These are phyloP conservation scores for Daldinia sp. DNA, from an alignment of 2,329 filamentous ascomycete species.

Conservation along the genomic window DNA sequence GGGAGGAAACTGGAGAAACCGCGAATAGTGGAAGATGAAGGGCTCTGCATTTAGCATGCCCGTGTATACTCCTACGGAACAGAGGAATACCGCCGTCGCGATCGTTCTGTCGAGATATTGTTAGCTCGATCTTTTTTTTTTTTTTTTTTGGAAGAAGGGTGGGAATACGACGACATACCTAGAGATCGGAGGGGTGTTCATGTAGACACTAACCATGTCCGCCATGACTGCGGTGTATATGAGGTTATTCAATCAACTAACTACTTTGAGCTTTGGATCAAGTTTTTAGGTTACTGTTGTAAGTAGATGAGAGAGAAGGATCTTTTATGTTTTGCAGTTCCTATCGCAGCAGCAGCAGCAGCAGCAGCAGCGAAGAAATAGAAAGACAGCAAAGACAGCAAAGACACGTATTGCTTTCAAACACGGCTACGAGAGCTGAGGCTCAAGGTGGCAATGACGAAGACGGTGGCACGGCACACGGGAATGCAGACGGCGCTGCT, in stretches of 20 bases:
- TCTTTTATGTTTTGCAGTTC: not conserved
- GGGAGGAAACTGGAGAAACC: slow-evolving; percentile 63
- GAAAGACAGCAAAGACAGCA: not conserved
- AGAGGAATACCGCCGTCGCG: slow-evolving; percentile 67
- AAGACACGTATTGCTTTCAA: slow-evolving; percentile 33
- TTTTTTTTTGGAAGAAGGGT: too few relatives aligned
- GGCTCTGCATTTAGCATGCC: slow-evolving; percentile 60
- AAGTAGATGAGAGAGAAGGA: too few relatives aligned
- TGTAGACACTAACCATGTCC: slow-evolving; percentile 52
- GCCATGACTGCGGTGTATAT: slow-evolving; percentile 47
- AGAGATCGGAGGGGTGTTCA: slow-evolving; percentile 53
- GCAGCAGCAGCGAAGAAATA: slow-evolving; percentile 1
- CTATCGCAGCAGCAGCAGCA: not conserved
- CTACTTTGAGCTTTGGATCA: too few relatives aligned
- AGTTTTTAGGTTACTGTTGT: too few relatives aligned
- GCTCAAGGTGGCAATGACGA: slow-evolving; percentile 39
- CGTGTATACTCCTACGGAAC: slow-evolving; percentile 69
- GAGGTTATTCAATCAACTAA: not conserved
- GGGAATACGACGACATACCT: slow-evolving; percentile 46
- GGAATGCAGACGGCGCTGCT: slow-evolving; percentile 40
- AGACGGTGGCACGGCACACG: slow-evolving; percentile 37
- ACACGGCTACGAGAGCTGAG: slow-evolving; percentile 23
- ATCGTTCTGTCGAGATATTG: slow-evolving; percentile 63
- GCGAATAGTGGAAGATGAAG: slow-evolving; percentile 62
- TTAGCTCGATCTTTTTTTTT: slow-evolving; percentile 29